These are phyloP conservation scores for Trypanosoma lewisi DNA, from an alignment of 208 protist species.

Conservation along the genomic window DNA sequence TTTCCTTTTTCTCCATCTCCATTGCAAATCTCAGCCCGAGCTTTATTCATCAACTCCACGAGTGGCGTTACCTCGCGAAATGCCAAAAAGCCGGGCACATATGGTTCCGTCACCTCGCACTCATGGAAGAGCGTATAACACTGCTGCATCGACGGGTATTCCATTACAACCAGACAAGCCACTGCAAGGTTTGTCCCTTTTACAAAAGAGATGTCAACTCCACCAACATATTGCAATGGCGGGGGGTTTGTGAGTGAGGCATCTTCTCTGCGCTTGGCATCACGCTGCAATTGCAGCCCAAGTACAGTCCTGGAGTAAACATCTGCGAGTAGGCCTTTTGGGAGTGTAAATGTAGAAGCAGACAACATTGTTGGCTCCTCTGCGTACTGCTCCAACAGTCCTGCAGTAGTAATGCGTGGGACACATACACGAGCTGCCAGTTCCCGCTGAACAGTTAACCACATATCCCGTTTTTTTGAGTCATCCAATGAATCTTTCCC, in stretches of 20 bases:
- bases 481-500: neutral
- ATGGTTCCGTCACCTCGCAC: slow-evolving; percentile 76
- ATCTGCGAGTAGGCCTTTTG: neutral
- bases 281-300: slow-evolving; percentile 11
- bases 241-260: slow-evolving; percentile 2
- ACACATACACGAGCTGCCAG: slow-evolving; percentile 31
- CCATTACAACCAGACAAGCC: slow-evolving; percentile 60
- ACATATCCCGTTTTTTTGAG: slow-evolving; percentile 27
- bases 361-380: neutral
- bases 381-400: slow-evolving; percentile 9
- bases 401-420: slow-evolving; percentile 28
- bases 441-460: slow-evolving; percentile 31
- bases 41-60: slow-evolving; percentile 38
- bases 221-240: slow-evolving; percentile 45
- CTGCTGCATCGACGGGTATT: slow-evolving; percentile 54
- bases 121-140: slow-evolving; percentile 46
- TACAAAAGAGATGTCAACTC: slow-evolving; percentile 82
- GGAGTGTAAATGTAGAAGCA: slow-evolving; percentile 15
- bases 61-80: slow-evolving; percentile 91
- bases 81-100: slow-evolving; percentile 94
- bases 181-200: slow-evolving; percentile 52
- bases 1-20: neutral
- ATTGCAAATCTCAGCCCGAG: slow-evolving; percentile 26
- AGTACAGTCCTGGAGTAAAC: slow-evolving; percentile 11
- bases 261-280: neutral